These are phyloP conservation scores for Suillus placidus DNA, from an alignment of 768 basidiomycete genomes.

Conservation along the genomic window DNA sequence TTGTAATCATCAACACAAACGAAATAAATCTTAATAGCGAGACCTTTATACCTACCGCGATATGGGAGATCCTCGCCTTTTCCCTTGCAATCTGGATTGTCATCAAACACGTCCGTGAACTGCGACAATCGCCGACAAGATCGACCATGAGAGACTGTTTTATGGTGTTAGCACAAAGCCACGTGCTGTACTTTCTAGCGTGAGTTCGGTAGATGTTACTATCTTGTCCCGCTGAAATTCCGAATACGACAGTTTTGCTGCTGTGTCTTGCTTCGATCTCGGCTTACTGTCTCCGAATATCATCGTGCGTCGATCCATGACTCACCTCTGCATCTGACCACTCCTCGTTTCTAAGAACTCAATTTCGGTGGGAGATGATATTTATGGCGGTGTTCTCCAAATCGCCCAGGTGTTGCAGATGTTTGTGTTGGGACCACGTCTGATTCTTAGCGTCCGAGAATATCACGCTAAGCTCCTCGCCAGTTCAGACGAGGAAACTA, in stretches of 20 bases:
- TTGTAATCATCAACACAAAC: background rate
- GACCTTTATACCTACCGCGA: background rate
- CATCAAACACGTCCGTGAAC: background rate
- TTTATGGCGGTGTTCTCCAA: background rate
- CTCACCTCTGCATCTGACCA: background rate
- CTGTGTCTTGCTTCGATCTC: background rate
- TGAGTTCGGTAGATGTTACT: background rate
- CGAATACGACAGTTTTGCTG: background rate
- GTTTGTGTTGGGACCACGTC: conserved; percentile 2
- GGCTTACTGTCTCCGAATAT: background rate
- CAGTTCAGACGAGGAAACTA: no score
- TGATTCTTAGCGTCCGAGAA: background rate
- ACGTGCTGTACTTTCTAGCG: background rate
- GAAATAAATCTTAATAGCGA: background rate
- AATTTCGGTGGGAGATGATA: background rate
- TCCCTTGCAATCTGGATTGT: background rate
- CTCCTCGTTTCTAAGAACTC: background rate
- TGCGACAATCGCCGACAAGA: background rate
- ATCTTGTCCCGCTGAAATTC: background rate
- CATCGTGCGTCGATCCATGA: background rate
- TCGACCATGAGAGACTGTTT: background rate
- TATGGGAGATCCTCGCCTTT: background rate
- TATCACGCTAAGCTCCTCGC: background rate
- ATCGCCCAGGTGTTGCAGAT: background rate
- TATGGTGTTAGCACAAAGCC: background rate